phyloP scores from a whole-genome alignment of 2,329 filamentous ascomycete species.

The Verticillium dahliae region DNA sequence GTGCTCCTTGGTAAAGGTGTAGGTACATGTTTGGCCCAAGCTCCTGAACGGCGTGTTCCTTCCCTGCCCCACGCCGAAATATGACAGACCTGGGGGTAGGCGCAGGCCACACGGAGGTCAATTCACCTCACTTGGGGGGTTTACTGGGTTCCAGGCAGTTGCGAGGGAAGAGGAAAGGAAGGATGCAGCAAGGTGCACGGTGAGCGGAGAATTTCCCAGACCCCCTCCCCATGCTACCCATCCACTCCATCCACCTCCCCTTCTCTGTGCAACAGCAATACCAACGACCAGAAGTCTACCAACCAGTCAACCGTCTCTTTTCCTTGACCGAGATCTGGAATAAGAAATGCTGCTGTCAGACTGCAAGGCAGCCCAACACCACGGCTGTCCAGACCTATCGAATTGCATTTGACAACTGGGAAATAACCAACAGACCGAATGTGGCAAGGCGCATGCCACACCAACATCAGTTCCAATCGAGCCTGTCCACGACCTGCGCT shows the following conservation, averaged over 20 bases:
- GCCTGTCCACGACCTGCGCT: slow-evolving; percentile 5
- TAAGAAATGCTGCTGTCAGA: slow-evolving; percentile 4
- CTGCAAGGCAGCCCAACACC: slow-evolving; percentile 1
- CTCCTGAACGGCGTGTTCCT: too few relatives aligned
- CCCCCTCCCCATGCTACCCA: too few relatives aligned
- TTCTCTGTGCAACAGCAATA: not conserved
- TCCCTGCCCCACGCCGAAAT: too few relatives aligned
- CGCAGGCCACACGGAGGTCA: too few relatives aligned
- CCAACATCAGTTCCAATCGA: slow-evolving; percentile 5
- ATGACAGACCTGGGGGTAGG: not conserved
- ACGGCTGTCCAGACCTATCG: not conserved
- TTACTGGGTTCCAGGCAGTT: too few relatives aligned
- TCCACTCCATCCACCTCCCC: not conserved
- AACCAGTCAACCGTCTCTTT: not conserved
- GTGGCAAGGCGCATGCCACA: not conserved
- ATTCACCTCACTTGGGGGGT: too few relatives aligned
- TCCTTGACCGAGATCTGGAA: slow-evolving; percentile 1
- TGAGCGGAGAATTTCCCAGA: not conserved
- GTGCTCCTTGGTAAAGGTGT: too few relatives aligned
- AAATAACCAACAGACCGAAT: not conserved
- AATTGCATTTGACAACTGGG: not conserved
- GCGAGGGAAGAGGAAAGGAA: not conserved
- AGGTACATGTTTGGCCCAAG: too few relatives aligned
- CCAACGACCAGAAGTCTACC: too few relatives aligned
- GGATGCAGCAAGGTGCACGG: not conserved